Percentiles rank a stretch among this genome's conserved stretches.
Evolutionary conservation across 2,329 filamentous ascomycete species (phyloP).

Genomic region (Spiromastix sp.): DNA sequence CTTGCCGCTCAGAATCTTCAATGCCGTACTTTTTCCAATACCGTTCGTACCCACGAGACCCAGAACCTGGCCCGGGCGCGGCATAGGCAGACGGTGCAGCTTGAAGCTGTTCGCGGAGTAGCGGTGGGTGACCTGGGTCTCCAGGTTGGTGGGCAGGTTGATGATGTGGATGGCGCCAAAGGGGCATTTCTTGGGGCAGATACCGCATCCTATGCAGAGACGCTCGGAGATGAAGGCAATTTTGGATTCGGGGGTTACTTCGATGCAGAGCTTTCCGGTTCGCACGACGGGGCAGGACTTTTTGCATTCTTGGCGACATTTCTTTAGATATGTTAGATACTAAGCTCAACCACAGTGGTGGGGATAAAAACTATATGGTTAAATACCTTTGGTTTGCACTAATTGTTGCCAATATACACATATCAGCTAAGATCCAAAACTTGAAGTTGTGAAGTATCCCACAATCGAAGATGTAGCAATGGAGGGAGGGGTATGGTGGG

Average conservation of each 20-base stretch:
- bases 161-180: constrained; percentile 99
- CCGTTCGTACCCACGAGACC: constrained; percentile 98
- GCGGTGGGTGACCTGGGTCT: constrained; percentile 94
- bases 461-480: constrained; percentile 15
- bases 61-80: constrained; percentile 86
- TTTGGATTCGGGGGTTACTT: constrained; percentile 77
- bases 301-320: constrained; percentile 99
- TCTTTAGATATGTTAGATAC: constrained; percentile 43
- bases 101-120: constrained; percentile 99
- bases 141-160: constrained; percentile 98
- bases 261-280: constrained; percentile 94
- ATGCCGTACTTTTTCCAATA: constrained; percentile 99
- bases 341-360: neutral
- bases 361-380: neutral
- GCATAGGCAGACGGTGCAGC: constrained; percentile 91
- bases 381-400: constrained; percentile 79
- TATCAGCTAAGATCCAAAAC: neutral
- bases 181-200: constrained; percentile 98
- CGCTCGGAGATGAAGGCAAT: constrained; percentile 97
- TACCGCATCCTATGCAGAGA: constrained; percentile 96
- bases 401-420: constrained; percentile 19
- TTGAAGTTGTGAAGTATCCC: constrained; percentile 15
- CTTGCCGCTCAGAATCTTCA: constrained; percentile 98
- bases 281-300: constrained; percentile 96
- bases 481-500: constrained; percentile 30